Conservation (phyloP, 352 stramenopile genomes). For the Aphanomyces euteiches region DNA sequence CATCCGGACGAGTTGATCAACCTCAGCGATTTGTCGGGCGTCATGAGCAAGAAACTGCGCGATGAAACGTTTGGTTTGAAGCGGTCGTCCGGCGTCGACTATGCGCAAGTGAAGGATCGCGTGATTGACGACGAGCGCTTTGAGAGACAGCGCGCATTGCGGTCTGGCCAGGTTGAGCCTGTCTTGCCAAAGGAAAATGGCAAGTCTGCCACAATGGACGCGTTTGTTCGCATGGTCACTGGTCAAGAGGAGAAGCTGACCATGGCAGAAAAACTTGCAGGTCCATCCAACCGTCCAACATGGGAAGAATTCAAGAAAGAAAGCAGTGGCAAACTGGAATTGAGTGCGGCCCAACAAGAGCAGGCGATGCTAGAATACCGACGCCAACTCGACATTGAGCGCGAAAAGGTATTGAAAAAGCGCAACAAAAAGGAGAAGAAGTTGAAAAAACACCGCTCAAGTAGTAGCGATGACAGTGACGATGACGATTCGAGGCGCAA, state of each 20-base stretch:
- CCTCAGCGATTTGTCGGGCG: neutral
- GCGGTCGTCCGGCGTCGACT: slow-evolving; percentile 77
- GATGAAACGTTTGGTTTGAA: slow-evolving; percentile 64
- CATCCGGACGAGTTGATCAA: too few relatives aligned
- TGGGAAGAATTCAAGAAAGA: slow-evolving; percentile 97
- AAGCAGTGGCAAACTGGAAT: slow-evolving; percentile 91
- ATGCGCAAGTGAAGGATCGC: slow-evolving; percentile 71
- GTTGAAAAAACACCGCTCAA: slow-evolving; percentile 53
- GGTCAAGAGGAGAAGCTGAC: slow-evolving; percentile 88
- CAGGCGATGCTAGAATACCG: slow-evolving; percentile 94
- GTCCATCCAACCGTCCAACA: slow-evolving; percentile 88
- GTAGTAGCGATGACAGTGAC: slow-evolving; percentile 42
- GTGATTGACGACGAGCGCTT: slow-evolving; percentile 84
- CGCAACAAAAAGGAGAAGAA: slow-evolving; percentile 69
- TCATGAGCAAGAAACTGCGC: slow-evolving; percentile 17
- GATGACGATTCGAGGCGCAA: slow-evolving; percentile 22
- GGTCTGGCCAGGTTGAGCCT: slow-evolving; percentile 34
- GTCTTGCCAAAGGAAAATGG: slow-evolving; percentile 8
- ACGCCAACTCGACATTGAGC: slow-evolving; percentile 87
- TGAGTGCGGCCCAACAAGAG: slow-evolving; percentile 72
- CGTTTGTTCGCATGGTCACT: slow-evolving; percentile 91
- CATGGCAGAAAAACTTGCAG: slow-evolving; percentile 90
- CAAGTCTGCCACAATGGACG: slow-evolving; percentile 87
- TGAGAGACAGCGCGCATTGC: slow-evolving; percentile 62
- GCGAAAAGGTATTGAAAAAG: slow-evolving; percentile 72